phyloP scores from a whole-genome alignment of 805 yeast species.

The Ogataea parapolymorpha region DNA sequence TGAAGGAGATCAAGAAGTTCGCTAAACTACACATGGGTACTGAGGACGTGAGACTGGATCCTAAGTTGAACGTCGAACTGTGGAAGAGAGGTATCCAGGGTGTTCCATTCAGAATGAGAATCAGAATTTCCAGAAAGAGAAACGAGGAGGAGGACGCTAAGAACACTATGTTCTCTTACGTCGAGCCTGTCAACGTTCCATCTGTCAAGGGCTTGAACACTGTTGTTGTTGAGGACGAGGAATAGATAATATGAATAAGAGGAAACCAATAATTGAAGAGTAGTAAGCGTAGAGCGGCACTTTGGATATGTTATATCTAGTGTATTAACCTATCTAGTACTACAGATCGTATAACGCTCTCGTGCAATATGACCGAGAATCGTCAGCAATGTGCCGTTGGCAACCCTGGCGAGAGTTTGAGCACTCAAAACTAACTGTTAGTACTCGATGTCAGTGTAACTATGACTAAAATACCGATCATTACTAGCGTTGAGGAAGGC shows the following conservation, averaged over 20 bases:
- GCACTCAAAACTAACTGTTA: slow-evolving; percentile 1
- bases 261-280: slow-evolving; percentile 3
- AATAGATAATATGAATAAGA: slow-evolving; percentile 28
- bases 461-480: slow-evolving; percentile 74
- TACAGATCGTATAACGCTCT: neutral
- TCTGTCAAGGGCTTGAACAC: slow-evolving; percentile 97
- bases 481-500: slow-evolving; percentile 43
- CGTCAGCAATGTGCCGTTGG: neutral
- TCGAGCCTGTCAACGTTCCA: slow-evolving; percentile 95
- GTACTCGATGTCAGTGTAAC: slow-evolving; percentile 65
- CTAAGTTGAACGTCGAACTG: slow-evolving; percentile 95
- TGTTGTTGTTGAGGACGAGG: slow-evolving; percentile 81
- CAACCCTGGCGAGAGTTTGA: neutral
- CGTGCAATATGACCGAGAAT: neutral
- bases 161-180: slow-evolving; percentile 96
- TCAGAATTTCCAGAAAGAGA: slow-evolving; percentile 95
- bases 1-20: slow-evolving; percentile 98
- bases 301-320: neutral
- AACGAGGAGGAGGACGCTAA: slow-evolving; percentile 99
- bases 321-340: neutral
- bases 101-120: slow-evolving; percentile 96
- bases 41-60: slow-evolving; percentile 97
- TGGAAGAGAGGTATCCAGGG: slow-evolving; percentile 99
- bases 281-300: neutral
- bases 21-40: slow-evolving; percentile 99